phyloP scores from a whole-genome alignment of 371 early-diverging fungal genomes.

The Actinomortierella wolfii region DNA sequence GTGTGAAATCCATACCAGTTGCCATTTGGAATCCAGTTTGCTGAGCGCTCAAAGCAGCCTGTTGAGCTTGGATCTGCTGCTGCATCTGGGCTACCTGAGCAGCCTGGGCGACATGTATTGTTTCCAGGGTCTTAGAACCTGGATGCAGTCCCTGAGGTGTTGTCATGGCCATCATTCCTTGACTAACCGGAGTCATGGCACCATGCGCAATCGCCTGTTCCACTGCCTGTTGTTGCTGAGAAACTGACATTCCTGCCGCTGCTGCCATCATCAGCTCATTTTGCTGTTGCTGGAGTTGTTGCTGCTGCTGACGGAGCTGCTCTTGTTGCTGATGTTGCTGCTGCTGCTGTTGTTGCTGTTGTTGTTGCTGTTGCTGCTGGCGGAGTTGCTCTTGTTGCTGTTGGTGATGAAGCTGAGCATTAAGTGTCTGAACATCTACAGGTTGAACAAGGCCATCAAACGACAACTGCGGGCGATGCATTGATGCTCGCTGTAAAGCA shows the following conservation, averaged over 20 bases:
- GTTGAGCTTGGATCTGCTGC: too few species aligned
- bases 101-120: too few species aligned
- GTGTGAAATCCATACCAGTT: too few species aligned
- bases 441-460: slow-evolving; percentile 31
- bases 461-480: slow-evolving; percentile 31
- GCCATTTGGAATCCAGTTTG: too few species aligned
- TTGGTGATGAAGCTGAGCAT: slow-evolving; percentile 34
- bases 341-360: slow-evolving; percentile 20
- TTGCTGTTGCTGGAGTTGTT: slow-evolving; percentile 19
- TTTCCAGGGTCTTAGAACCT: too few species aligned
- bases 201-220: slow-evolving; percentile 14
- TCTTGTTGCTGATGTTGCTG: slow-evolving; percentile 11
- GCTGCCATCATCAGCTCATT: slow-evolving; percentile 16
- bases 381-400: slow-evolving; percentile 5
- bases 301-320: slow-evolving; percentile 14
- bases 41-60: too few species aligned
- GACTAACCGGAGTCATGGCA: slow-evolving; percentile 25
- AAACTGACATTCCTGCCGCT: slow-evolving; percentile 2
- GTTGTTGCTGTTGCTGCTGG: slow-evolving; percentile 11
- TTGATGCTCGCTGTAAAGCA: slow-evolving; percentile 6
- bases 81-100: too few species aligned
- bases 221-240: slow-evolving; percentile 9
- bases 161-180: slow-evolving; percentile 17
- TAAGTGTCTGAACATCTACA: slow-evolving; percentile 18
- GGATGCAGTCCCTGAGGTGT: slow-evolving; percentile 6